These are phyloP conservation scores for Tricholoma matsutake DNA, from an alignment of 768 basidiomycete genomes.

Conservation along the genomic window DNA sequence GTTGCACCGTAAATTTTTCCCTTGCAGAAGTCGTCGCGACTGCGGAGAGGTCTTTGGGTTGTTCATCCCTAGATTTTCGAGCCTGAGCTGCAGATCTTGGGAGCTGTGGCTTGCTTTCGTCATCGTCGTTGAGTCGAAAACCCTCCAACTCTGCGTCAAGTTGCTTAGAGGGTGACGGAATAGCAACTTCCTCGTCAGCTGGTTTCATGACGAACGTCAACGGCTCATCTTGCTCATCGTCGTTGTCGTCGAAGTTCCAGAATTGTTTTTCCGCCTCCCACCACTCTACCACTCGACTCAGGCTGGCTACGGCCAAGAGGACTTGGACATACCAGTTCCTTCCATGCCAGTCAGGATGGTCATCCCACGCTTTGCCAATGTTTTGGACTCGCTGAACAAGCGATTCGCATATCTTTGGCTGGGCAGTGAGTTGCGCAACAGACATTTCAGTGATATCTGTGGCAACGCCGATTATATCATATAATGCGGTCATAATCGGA, in stretches of 20 bases:
- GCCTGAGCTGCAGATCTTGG: conserved; percentile 48
- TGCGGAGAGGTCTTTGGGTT: conserved; percentile 43
- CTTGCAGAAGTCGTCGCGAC: conserved; percentile 32
- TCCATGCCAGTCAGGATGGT: conserved; percentile 97
- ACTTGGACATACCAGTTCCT: conserved; percentile 98
- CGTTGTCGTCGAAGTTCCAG: conserved; percentile 97
- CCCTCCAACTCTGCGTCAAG: conserved; percentile 40
- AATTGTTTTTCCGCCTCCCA: conserved; percentile 99
- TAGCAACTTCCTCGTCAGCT: conserved; percentile 50
- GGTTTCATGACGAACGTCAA: conserved; percentile 93
- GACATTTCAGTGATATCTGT: conserved; percentile 93
- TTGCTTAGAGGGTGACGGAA: conserved; percentile 34
- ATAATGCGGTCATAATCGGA: conserved; percentile 86
- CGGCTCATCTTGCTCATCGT: conserved; percentile 87
- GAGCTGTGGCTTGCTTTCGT: conserved; percentile 49
- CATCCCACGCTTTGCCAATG: conserved; percentile 95
- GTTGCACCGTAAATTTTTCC: conserved; percentile 30
- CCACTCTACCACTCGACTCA: conserved; percentile 97
- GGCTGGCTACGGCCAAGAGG: conserved; percentile 90
- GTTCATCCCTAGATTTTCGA: conserved; percentile 58
- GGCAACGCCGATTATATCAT: conserved; percentile 89
- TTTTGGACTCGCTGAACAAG: conserved; percentile 88
- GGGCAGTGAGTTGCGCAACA: conserved; percentile 77
- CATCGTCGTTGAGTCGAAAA: conserved; percentile 50
- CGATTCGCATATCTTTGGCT: conserved; percentile 80